Conservation (phyloP, 1,284 basidiomycete genomes). For the Veloporphyrellus conicus region DNA sequence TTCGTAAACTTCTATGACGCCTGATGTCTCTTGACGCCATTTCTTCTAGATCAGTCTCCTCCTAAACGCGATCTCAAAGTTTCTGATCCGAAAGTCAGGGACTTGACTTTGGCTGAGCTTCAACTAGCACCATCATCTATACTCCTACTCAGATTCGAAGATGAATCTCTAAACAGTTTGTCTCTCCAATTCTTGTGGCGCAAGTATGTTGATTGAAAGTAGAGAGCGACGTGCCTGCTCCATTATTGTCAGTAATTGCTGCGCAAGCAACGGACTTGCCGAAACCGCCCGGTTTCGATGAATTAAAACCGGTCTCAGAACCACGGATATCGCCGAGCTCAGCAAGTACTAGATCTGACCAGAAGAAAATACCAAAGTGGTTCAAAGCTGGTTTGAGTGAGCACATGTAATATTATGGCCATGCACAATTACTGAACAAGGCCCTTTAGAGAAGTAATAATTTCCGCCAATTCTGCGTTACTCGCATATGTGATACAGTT, state of each 20-base stretch:
- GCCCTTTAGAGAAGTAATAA: constrained; percentile 22
- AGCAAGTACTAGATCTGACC: constrained; percentile 27
- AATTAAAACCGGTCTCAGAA: constrained; percentile 6
- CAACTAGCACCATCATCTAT: constrained; percentile 78
- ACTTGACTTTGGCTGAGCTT: constrained; percentile 64
- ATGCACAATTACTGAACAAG: constrained; percentile 5
- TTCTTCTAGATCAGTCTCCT: constrained; percentile 63
- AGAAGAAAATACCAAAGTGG: constrained; percentile 71
- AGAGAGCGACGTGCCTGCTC: constrained; percentile 56
- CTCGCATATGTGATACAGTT: neutral
- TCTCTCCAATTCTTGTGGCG: neutral
- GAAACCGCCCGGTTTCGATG: constrained; percentile 39
- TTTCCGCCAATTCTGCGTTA: neutral
- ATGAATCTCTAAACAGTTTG: constrained; percentile 67
- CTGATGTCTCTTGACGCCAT: neutral
- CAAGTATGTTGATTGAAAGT: constrained; percentile 3
- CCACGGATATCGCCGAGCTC: constrained; percentile 25
- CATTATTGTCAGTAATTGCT: constrained; percentile 57
- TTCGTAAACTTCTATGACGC: constrained; percentile 36
- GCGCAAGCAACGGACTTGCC: constrained; percentile 62
- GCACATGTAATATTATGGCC: constrained; percentile 23
- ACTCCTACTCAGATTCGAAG: constrained; percentile 70
- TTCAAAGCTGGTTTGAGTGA: constrained; percentile 55
- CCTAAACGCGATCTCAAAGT: constrained; percentile 79
- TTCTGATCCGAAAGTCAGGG: constrained; percentile 65